Percentiles rank a stretch among this genome's conserved stretches.
Evolutionary conservation across 108 stramenopile genomes (phyloP).

Genomic region (Nannochloropsis salina): DNA sequence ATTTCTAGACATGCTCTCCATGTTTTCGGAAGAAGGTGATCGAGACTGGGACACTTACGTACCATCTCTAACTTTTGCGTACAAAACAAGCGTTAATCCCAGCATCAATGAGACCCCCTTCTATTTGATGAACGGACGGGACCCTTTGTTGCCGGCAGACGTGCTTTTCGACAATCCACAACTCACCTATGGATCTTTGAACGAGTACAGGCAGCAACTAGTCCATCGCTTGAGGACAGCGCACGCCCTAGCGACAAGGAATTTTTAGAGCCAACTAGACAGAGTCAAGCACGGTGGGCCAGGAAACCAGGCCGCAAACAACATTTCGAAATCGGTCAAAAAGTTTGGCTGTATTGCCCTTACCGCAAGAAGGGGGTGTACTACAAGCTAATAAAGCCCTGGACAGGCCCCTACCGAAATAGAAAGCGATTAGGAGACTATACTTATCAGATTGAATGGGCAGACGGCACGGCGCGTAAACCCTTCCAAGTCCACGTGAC

Average conservation of each 20-base stretch:
- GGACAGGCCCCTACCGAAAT: not conserved
- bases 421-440: not conserved
- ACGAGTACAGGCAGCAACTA: not conserved
- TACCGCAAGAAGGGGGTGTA: not conserved
- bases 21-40: not conserved
- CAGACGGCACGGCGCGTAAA: not conserved
- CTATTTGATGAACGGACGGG: not conserved
- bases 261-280: too few relatives aligned
- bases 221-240: not conserved
- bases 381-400: not conserved
- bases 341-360: not conserved
- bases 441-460: not conserved
- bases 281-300: not conserved
- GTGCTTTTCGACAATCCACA: not conserved
- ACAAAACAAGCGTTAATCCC: not conserved
- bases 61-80: not conserved
- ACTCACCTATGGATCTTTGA: not conserved
- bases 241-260: not conserved
- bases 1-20: not conserved
- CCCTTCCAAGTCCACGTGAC: not conserved
- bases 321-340: not conserved
- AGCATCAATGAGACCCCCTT: not conserved
- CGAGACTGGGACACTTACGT: not conserved
- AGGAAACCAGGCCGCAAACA: not conserved
- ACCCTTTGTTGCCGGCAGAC: not conserved